Percentiles rank a stretch among this genome's conserved stretches.
Conservation (phyloP, 176 grass and related monocot species). For the Chrysopogon serrulatus region DNA sequence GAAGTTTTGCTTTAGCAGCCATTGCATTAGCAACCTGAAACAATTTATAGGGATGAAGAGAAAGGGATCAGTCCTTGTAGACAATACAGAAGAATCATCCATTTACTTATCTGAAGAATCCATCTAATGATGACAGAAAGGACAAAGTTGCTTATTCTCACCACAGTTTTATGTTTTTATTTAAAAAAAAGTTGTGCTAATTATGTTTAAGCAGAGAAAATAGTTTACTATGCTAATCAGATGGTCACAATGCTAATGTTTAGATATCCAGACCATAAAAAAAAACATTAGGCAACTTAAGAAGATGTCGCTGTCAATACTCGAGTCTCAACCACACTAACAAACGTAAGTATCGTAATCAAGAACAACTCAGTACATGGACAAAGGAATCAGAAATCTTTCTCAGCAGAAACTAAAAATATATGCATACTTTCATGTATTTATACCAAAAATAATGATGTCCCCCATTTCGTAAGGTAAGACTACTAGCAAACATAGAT, state of each 20-base stretch:
- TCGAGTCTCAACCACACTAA: background rate
- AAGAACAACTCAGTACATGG: background rate
- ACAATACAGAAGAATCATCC: background rate
- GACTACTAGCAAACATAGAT: background rate
- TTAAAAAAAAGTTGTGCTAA: background rate
- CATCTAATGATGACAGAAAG: background rate
- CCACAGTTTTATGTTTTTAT: background rate
- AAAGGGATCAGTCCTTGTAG: background rate
- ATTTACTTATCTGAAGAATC: background rate
- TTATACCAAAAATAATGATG: background rate
- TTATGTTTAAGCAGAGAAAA: background rate
- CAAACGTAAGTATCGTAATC: background rate
- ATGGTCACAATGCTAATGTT: background rate
- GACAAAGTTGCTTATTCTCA: background rate
- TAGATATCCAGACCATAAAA: background rate
- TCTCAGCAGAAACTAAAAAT: background rate
- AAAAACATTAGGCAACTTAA: background rate
- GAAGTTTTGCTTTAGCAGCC: slow-evolving; percentile 96
- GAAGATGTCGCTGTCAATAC: background rate
- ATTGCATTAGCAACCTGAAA: slow-evolving; percentile 91
- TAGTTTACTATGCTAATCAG: background rate
- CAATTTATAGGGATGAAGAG: background rate
- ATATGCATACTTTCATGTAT: background rate
- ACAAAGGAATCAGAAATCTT: background rate
- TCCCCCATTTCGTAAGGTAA: background rate